Percentiles rank a stretch among this genome's conserved stretches.
These are phyloP conservation scores for Globisporangium nagaii DNA, from an alignment of 352 stramenopile genomes.

Conservation along the genomic window DNA sequence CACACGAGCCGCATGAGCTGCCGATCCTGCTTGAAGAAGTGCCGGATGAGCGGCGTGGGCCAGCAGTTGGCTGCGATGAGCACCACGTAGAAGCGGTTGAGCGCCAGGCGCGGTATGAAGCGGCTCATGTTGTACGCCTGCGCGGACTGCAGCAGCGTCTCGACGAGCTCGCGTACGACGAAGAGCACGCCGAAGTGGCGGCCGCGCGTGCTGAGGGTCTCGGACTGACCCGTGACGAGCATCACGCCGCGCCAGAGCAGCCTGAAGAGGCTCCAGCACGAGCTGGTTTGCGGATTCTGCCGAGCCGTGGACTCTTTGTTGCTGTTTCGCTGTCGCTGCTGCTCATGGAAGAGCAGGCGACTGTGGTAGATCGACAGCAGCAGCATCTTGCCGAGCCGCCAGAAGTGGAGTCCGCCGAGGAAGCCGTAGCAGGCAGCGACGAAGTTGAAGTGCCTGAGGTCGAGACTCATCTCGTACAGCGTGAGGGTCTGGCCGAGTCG, in stretches of 20 bases:
- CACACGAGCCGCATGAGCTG: conserved; percentile 4
- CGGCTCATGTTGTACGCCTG: conserved; percentile 4
- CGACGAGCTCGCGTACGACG: neutral
- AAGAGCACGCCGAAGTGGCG: neutral
- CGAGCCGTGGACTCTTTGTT: too few species aligned
- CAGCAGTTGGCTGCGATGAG: neutral
- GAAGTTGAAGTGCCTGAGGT: neutral
- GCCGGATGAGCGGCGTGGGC: neutral
- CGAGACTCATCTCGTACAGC: neutral
- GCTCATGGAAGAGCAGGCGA: neutral
- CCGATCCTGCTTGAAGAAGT: neutral
- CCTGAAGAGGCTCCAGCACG: too few species aligned
- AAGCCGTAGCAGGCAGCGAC: neutral
- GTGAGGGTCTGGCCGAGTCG: neutral
- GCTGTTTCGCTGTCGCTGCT: too few species aligned
- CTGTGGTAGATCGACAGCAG: neutral
- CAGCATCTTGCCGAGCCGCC: neutral
- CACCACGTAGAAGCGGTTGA: conserved; percentile 3
- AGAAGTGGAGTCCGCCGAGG: neutral
- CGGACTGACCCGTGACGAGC: neutral
- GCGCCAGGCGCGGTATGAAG: neutral
- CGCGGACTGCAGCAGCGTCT: conserved; percentile 4
- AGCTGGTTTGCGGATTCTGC: too few species aligned
- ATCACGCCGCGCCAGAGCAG: neutral
- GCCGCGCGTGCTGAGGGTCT: neutral